Evolutionary conservation across 2,329 filamentous ascomycete genomes (phyloP), one percentile per base, ranked within the genome.

Genomic region (Hypoxylon sp.): DNA sequence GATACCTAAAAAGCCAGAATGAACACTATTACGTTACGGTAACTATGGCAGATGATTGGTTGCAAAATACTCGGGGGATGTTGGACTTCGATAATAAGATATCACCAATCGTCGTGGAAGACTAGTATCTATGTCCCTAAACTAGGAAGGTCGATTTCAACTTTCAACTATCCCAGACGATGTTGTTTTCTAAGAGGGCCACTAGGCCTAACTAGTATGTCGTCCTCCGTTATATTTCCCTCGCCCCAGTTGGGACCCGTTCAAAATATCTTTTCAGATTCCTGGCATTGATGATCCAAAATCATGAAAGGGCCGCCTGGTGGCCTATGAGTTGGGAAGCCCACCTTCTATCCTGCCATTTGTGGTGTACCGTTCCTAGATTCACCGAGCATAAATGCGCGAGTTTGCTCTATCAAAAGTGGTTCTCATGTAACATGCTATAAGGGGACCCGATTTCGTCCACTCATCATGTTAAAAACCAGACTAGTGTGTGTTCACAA

Each of bases 311-410:
- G 13, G 6, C 11, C 5, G 3, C 22, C 19, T 26, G 26, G 17
- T 10, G 10, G 19, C 11, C 10, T 35, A 19, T n/a, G 35, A 19
- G 22, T 5, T 44, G 14, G 14, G n/a, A 37, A 54, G 14, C 8
- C 22, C n/a, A 4, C 29, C 29, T 31, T 31, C 29, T 9, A 31
- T 31, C 6, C 29, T 2, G 26, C 17, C 52, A 13, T 17, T 10
- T 17, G 9, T 26, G 9, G 29, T 29, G 35, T 54, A 24, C n/a
- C n/a, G n/a, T 42, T 47, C 26, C 24, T 29, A 22, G 26, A n/a
- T 9, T 57, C 54, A 37, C 29, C 44, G 54, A 57, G 42, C 29
- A 57, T 44, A 57, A 48, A 37, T 39, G 42, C 33, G 44, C 31
- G 29, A 19, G 54, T 57, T 57, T 48, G 42, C 44, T 57, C 31